phyloP scores from a whole-genome alignment of 768 basidiomycete species.

The Xerocomellus chrysenteron region DNA sequence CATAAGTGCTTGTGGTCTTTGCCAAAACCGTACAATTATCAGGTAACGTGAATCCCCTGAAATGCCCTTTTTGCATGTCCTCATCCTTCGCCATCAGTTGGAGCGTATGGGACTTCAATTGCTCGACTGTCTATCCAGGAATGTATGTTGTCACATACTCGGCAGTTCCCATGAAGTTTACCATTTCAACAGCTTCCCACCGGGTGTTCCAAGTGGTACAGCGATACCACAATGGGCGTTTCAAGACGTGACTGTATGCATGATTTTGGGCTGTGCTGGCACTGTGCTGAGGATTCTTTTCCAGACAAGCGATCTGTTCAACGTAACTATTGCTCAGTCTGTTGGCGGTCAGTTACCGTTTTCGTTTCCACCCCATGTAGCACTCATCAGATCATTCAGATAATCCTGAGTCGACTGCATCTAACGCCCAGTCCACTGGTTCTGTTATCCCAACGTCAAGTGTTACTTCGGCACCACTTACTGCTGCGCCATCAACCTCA shows the following conservation, averaged over 20 bases:
- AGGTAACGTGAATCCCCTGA: conserved; percentile 24
- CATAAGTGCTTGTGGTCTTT: conserved; percentile 57
- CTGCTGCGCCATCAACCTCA: conserved; percentile 6
- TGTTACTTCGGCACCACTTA: conserved; percentile 15
- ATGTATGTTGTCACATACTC: conserved; percentile 17
- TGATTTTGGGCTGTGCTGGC: background rate
- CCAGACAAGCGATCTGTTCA: conserved; percentile 40
- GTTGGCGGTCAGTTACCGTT: conserved; percentile 21
- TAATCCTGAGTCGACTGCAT: conserved; percentile 44
- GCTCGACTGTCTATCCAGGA: conserved; percentile 35
- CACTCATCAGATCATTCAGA: conserved; percentile 25
- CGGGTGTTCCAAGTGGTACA: conserved; percentile 46
- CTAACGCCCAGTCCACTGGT: conserved; percentile 31
- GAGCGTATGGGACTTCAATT: conserved; percentile 51
- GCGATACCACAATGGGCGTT: conserved; percentile 65
- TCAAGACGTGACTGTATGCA: conserved; percentile 47
- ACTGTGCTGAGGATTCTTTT: conserved; percentile 4
- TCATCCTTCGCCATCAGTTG: conserved; percentile 39
- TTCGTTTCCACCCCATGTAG: background rate
- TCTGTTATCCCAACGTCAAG: conserved; percentile 9
- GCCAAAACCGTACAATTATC: conserved; percentile 46
- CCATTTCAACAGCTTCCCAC: conserved; percentile 40
- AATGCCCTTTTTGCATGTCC: background rate
- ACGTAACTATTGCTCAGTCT: conserved; percentile 38
- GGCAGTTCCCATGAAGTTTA: background rate